phyloP scores from a whole-genome alignment of 163 green algal genomes.

The Chlamydomonas reinhardtii region DNA sequence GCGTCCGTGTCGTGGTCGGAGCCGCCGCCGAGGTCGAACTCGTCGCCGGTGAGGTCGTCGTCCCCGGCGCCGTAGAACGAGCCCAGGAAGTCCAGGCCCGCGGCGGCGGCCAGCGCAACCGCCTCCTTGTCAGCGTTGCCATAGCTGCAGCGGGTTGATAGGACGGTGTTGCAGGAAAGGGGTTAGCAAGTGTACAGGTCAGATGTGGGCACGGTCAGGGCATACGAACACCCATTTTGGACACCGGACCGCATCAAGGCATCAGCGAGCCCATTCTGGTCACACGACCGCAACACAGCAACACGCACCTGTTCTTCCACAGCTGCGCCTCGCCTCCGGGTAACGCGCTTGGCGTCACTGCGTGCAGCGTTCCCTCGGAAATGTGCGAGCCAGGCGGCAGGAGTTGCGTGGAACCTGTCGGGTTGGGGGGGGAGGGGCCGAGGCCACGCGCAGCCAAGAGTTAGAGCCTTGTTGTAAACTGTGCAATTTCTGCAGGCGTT shows the following conservation, averaged over 20 bases:
- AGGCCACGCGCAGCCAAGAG: no score
- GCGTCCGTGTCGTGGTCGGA: not conserved
- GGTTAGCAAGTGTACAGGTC: not conserved
- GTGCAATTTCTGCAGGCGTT: no score
- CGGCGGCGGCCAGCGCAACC: constrained; percentile 11
- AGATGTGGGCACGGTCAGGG: no score
- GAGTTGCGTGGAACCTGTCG: no score
- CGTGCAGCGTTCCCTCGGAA: not conserved
- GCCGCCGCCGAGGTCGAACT: not conserved
- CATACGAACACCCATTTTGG: no score
- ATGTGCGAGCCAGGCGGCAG: not conserved
- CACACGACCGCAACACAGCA: no score
- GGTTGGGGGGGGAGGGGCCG: no score
- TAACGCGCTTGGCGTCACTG: constrained; percentile 19
- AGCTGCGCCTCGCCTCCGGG: constrained; percentile 7
- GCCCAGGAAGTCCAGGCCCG: constrained; percentile 32
- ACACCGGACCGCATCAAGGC: no score
- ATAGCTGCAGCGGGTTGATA: not conserved
- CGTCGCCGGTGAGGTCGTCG: not conserved
- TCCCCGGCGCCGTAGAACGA: constrained; percentile 26
- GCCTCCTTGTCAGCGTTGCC: constrained; percentile 35
- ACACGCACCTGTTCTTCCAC: constrained; percentile 29
- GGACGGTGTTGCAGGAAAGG: no score
- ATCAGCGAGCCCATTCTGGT: no score
- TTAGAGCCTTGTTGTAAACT: no score